phyloP scores from a whole-genome alignment of 768 basidiomycete genomes.

The Amyloporia xantha region DNA sequence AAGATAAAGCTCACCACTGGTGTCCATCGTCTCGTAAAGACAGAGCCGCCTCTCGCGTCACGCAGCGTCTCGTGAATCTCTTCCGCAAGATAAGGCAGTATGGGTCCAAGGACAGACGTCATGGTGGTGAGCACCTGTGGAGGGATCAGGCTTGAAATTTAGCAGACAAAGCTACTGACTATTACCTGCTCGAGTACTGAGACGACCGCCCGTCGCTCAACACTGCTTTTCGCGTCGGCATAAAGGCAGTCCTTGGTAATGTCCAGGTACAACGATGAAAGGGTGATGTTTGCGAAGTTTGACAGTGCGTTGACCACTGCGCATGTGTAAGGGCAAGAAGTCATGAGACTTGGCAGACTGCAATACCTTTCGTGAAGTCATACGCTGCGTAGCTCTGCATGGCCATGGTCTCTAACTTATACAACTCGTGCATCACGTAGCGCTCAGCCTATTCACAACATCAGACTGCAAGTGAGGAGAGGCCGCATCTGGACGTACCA shows the following conservation, averaged over 20 bases:
- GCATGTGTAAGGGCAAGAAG: background rate
- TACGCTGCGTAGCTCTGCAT: slow-evolving; percentile 63
- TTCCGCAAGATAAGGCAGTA: slow-evolving; percentile 87
- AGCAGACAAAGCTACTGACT: background rate
- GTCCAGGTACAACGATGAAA: slow-evolving; percentile 91
- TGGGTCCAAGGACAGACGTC: slow-evolving; percentile 70
- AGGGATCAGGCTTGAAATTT: background rate
- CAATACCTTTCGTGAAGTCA: slow-evolving; percentile 77
- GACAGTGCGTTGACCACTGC: slow-evolving; percentile 67
- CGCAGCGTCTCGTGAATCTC: slow-evolving; percentile 56
- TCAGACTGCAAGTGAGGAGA: background rate
- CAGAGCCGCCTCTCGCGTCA: slow-evolving; percentile 36
- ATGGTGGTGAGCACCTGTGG: slow-evolving; percentile 59
- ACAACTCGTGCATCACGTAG: slow-evolving; percentile 82
- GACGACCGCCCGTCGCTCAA: slow-evolving; percentile 56
- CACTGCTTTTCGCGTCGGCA: slow-evolving; percentile 46
- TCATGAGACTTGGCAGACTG: background rate
- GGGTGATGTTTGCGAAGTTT: slow-evolving; percentile 74
- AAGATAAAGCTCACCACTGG: slow-evolving; percentile 43
- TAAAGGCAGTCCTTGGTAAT: slow-evolving; percentile 88
- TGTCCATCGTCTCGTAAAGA: slow-evolving; percentile 69
- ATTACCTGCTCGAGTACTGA: slow-evolving; percentile 65
- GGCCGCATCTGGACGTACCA: slow-evolving; percentile 40
- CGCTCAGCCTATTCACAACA: slow-evolving; percentile 58
- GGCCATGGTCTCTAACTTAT: slow-evolving; percentile 60